Conservation (phyloP, 177 flowering plant genomes). For the Telopea speciosissima region DNA sequence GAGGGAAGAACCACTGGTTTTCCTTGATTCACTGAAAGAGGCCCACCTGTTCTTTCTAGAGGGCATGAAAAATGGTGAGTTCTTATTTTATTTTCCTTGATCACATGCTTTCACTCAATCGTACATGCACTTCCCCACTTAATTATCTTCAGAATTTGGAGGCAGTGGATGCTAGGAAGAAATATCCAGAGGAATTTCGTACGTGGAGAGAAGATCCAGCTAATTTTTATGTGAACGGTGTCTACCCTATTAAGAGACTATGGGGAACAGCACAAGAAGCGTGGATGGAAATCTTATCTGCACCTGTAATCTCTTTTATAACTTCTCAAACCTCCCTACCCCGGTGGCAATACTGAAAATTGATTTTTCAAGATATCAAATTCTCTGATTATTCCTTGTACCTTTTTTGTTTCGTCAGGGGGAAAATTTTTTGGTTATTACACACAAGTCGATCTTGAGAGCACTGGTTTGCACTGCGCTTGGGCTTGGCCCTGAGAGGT, state of each 20-base stretch:
- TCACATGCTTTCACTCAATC: background rate
- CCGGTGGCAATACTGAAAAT: background rate
- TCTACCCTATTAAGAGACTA: slow-evolving; percentile 47
- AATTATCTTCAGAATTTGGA: slow-evolving; percentile 49
- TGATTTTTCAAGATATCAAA: background rate
- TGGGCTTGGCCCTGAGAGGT: slow-evolving; percentile 71
- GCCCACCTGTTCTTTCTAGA: slow-evolving; percentile 64
- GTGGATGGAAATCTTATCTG: slow-evolving; percentile 54
- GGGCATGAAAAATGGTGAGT: slow-evolving; percentile 80
- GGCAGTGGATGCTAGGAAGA: slow-evolving; percentile 76
- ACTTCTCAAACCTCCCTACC: background rate
- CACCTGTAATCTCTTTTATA: slow-evolving; percentile 38
- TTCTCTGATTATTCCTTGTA: background rate
- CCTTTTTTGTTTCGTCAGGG: slow-evolving; percentile 38
- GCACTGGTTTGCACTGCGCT: slow-evolving; percentile 72
- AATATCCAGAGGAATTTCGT: slow-evolving; percentile 52
- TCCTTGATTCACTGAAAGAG: slow-evolving; percentile 70
- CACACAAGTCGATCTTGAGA: slow-evolving; percentile 72
- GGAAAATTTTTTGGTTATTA: slow-evolving; percentile 51
- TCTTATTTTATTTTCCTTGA: slow-evolving; percentile 9
- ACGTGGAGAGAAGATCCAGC: slow-evolving; percentile 81
- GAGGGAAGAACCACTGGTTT: slow-evolving; percentile 53
- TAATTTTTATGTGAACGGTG: slow-evolving; percentile 57
- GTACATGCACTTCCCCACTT: slow-evolving; percentile 17
- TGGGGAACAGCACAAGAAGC: slow-evolving; percentile 61